Conservation (phyloP, 768 basidiomycete genomes). For the Lyophyllum atratum region DNA sequence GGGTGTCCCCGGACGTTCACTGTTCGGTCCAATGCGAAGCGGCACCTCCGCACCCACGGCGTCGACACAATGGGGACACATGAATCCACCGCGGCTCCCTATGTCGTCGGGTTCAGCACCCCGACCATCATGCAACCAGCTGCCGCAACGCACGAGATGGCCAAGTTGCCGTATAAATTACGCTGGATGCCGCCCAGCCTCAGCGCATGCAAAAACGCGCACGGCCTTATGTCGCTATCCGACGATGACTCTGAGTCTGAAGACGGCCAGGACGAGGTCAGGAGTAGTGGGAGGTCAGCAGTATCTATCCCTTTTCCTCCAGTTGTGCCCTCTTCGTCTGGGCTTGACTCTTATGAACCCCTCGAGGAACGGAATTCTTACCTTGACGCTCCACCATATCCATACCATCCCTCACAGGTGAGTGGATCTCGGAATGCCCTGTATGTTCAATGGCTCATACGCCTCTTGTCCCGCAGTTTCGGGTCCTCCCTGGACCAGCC, state of each 20-base stretch:
- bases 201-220: slow-evolving; percentile 27
- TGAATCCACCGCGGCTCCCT: slow-evolving; percentile 19
- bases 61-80: slow-evolving; percentile 30
- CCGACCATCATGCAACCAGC: slow-evolving; percentile 32
- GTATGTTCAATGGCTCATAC: neutral
- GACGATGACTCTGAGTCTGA: slow-evolving; percentile 26
- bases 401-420: slow-evolving; percentile 35
- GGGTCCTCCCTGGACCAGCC: slow-evolving; percentile 14
- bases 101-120: slow-evolving; percentile 39
- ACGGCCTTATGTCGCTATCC: slow-evolving; percentile 22
- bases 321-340: slow-evolving; percentile 23
- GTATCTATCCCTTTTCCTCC: slow-evolving; percentile 27
- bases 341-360: slow-evolving; percentile 15
- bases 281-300: slow-evolving; percentile 20
- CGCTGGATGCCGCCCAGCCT: slow-evolving; percentile 47
- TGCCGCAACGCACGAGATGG: slow-evolving; percentile 11
- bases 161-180: slow-evolving; percentile 28
- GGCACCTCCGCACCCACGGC: slow-evolving; percentile 78
- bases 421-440: neutral
- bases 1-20: slow-evolving; percentile 70
- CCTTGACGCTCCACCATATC: slow-evolving; percentile 24
- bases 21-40: slow-evolving; percentile 79
- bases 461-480: slow-evolving; percentile 8
- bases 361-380: slow-evolving; percentile 36
- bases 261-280: slow-evolving; percentile 17